Base-by-base conservation (phyloP, 176 grass and related monocot genomes). In the Aegilops tauschii region DNA sequence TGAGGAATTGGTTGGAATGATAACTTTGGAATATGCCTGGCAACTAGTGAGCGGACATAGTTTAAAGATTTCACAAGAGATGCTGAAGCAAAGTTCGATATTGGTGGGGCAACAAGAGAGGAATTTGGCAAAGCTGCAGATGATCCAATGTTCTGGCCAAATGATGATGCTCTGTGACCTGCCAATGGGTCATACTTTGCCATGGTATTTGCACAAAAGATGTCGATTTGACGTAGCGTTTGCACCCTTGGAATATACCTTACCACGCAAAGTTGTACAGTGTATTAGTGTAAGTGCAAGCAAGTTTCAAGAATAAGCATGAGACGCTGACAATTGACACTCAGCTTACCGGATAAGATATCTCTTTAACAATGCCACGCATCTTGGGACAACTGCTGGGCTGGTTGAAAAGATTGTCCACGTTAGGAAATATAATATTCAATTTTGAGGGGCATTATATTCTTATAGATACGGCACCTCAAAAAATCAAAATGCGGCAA, bases 321-420 rank as follows among this genome's bases (percentile, higher is more conserved):
- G 28, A 58, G 28, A 66, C 10, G 12, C 64, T 21, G 34, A n/a
- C 27, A 83, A 64, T 39, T 59, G 49, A 78, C 17, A 63, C 44
- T 62, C 49, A 58, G 69, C 84, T 90, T 88, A 98, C 94, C 91
- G 83, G 66, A 95, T 91, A 89, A 98, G 97, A 90, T 98, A 98
- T 73, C 89, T 90, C 87, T 96, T 98, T 86, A 98, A 84, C 67
- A 96, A 87, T 27, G 92, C 85, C 27, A 98, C 92, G 10, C 97
- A 98, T 83, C 89, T 95, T 20, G 94, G 97, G 83, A 98, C 92
- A 73, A 98, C 97, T 79, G 97, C 97, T 80, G 97, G 97, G 92
- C 97, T 98, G 92, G 82, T 91, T 73, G 50, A 77, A 88, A 83
- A 94, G n/a, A 84, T 87, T 80, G 62, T 73, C 73, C 40, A 83